A percentile compares a stretch with the other conserved stretches of the same genome.
phyloP scores from a whole-genome alignment of 345 rosid species.

The Brassica incana region DNA sequence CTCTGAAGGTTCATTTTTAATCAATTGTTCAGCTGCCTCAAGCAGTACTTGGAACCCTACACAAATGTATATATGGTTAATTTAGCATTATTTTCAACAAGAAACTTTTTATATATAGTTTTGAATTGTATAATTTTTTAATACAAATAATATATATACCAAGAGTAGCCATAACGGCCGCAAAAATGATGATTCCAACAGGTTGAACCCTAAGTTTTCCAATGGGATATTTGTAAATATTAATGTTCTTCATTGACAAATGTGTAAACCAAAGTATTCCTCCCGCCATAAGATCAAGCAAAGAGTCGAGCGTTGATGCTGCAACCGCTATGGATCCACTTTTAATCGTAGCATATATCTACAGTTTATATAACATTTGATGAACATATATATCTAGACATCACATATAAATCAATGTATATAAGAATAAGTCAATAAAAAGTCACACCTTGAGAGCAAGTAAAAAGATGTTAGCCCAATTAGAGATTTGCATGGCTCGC shows the following conservation, averaged over 20 bases:
- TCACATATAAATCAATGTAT: not conserved
- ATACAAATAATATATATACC: constrained; percentile 46
- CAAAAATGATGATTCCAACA: constrained; percentile 87
- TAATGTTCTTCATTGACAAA: constrained; percentile 75
- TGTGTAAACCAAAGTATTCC: constrained; percentile 97
- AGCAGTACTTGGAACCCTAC: constrained; percentile 83
- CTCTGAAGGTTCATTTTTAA: constrained; percentile 45
- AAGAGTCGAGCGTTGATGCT: constrained; percentile 91
- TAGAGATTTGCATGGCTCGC: constrained; percentile 76
- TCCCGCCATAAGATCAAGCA: constrained; percentile 95
- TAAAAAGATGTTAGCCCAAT: constrained; percentile 69
- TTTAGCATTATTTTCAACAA: not conserved
- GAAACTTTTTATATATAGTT: not conserved
- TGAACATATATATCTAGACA: not conserved
- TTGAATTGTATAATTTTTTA: not conserved
- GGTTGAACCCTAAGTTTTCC: constrained; percentile 97
- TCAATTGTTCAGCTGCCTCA: constrained; percentile 65
- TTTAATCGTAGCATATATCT: constrained; percentile 80
- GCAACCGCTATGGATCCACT: constrained; percentile 96
- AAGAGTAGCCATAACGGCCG: constrained; percentile 94
- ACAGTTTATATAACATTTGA: constrained; percentile 22
- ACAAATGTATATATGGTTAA: not conserved
- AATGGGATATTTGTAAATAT: constrained; percentile 88
- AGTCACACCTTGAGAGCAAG: constrained; percentile 65
- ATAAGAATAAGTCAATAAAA: not conserved